phyloP scores from a whole-genome alignment of 257 asterid genomes.

The Anisodus acutangulus region DNA sequence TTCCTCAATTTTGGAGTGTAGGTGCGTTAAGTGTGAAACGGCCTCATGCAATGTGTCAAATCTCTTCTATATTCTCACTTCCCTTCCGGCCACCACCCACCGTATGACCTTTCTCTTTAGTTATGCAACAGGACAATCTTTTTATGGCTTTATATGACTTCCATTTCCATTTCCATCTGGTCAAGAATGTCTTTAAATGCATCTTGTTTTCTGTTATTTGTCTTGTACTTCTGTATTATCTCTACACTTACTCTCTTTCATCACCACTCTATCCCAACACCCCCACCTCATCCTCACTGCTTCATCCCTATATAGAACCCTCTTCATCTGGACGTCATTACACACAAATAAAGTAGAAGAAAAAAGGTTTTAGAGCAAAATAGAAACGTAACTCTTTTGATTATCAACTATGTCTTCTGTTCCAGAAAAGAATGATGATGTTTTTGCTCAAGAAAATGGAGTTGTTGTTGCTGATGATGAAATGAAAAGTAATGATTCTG shows the following conservation, averaged over 20 bases:
- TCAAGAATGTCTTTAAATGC: conserved; percentile 1
- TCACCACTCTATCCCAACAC: neutral
- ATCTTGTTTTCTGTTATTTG: neutral
- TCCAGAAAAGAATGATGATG: neutral
- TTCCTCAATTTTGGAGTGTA: neutral
- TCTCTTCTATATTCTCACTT: neutral
- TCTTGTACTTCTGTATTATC: neutral
- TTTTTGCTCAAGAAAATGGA: neutral
- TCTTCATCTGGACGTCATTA: neutral
- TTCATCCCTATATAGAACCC: neutral
- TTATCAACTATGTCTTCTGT: neutral
- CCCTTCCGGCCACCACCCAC: neutral
- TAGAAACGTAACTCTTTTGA: neutral
- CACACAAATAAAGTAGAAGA: neutral
- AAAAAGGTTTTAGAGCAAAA: neutral
- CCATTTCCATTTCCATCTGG: neutral
- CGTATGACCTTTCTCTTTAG: no score
- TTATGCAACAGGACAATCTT: neutral
- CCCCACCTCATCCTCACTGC: conserved; percentile 18
- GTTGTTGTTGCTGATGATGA: neutral
- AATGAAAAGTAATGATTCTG: neutral
- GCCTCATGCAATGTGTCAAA: neutral
- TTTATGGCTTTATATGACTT: neutral
- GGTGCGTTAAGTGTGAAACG: neutral
- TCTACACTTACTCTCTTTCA: neutral